Conservation (phyloP, 768 basidiomycete genomes). For the Collybia mongolica region DNA sequence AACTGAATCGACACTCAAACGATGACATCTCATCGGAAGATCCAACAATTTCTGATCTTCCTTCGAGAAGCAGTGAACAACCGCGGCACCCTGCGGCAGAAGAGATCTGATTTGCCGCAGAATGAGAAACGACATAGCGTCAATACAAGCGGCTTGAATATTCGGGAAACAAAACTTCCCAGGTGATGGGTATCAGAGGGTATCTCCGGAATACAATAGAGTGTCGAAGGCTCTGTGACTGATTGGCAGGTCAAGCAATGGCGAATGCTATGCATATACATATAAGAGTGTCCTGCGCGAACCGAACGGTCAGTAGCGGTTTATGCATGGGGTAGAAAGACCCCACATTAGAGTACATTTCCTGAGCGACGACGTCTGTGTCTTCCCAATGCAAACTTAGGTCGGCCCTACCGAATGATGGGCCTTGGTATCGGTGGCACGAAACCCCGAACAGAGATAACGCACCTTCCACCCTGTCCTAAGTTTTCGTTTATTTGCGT, state of each 20-base stretch:
- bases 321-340: constrained; percentile 14
- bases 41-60: constrained; percentile 27
- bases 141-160: neutral
- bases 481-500: constrained; percentile 84
- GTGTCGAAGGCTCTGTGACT: constrained; percentile 12
- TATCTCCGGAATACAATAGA: constrained; percentile 21
- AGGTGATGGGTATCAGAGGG: constrained; percentile 17
- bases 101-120: constrained; percentile 1
- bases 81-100: constrained; percentile 32
- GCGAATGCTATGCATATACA: constrained; percentile 52
- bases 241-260: constrained; percentile 30
- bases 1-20: constrained; percentile 10
- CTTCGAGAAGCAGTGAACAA: constrained; percentile 25
- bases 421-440: constrained; percentile 6
- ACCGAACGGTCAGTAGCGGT: constrained; percentile 10
- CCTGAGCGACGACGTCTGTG: constrained; percentile 72
- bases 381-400: constrained; percentile 90
- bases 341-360: constrained; percentile 79
- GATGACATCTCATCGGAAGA: constrained; percentile 15
- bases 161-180: constrained; percentile 19
- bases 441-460: constrained; percentile 13
- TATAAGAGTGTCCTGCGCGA: constrained; percentile 59
- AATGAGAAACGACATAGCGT: constrained; percentile 1
- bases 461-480: constrained; percentile 83
- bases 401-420: constrained; percentile 54